Base-by-base conservation (phyloP, 2,329 filamentous ascomycete genomes). In the Teratosphaeria epicoccoides region DNA sequence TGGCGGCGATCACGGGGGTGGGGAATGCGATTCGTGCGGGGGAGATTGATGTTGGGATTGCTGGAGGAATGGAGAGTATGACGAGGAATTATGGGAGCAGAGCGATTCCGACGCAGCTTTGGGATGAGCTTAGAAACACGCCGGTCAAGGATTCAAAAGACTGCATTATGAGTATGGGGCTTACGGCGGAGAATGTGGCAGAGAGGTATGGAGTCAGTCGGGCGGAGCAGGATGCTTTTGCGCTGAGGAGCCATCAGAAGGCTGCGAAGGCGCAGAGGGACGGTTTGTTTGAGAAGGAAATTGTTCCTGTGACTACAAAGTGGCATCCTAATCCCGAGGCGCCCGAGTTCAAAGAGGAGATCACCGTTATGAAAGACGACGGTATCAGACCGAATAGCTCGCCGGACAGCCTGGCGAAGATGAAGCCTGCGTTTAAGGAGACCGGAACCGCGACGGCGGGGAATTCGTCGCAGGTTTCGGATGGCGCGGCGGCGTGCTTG, bases 41-140 rank as follows among this genome's bases (percentile, higher is more conserved):
- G 1, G 78, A 80, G 60, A 85, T 91, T 49, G 79, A 83, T 55
- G 75, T 77, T 0, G 90, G 88, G 54, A 81, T 96, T 55, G 90
- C 83, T 9, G 90, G 87, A 1, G 90, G 90, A 25, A 95, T 94
- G 87, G 90, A 96, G 78, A 91, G 85, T 72, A 96, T 96, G 90
- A 95, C 88, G 57, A 74, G 85, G 58, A 95, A 95, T 71, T 96
- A 96, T 70, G 89, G 84, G 49, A 81, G 76, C 24, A 76, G 82
- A 52, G 90, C 90, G n/a, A 93, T 96, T 43, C 90, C 90, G 0
- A 83, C 82, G 0, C 80, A 88, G 57, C 70, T 88, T 10, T 95
- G 88, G 88, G 82, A 85, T 0, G 82, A 79, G 49, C 72, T 95
- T 55, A 80, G 74, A 61, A 78, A 84, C 1, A 82, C 78, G 3